Conservation (phyloP, 1,284 basidiomycete genomes). For the Ustilago trichophora region DNA sequence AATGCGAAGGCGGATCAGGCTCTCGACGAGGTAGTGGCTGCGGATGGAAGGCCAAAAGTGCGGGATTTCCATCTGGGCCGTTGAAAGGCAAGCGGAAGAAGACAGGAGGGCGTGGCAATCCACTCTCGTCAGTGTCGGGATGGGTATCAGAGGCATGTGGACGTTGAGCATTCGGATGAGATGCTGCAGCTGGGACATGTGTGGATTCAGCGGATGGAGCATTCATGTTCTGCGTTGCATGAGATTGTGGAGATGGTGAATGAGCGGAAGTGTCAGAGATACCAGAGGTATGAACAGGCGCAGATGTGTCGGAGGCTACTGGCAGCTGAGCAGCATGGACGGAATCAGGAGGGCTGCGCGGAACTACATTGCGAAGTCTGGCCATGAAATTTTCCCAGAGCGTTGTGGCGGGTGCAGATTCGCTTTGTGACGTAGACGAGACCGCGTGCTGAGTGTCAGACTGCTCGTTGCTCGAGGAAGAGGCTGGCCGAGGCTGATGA, state of each 20-base stretch:
- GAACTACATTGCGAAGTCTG: slow-evolving; percentile 21
- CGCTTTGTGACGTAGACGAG: not conserved
- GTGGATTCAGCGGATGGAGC: not conserved
- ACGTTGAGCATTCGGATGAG: not conserved
- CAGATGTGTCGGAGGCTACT: too few relatives aligned
- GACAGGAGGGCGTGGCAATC: slow-evolving; percentile 19
- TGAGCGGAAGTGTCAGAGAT: too few relatives aligned
- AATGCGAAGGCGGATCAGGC: not conserved
- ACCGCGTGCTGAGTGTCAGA: not conserved
- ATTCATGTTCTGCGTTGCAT: too few relatives aligned
- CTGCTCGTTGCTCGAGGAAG: not conserved
- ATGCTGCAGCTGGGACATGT: not conserved
- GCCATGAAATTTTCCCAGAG: slow-evolving; percentile 40
- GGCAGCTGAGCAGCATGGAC: not conserved
- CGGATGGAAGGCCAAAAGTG: slow-evolving; percentile 50
- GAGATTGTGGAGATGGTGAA: too few relatives aligned
- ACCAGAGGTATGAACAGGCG: too few relatives aligned
- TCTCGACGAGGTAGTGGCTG: slow-evolving; percentile 28
- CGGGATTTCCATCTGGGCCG: slow-evolving; percentile 40
- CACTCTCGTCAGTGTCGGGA: not conserved
- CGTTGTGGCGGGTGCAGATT: slow-evolving; percentile 9
- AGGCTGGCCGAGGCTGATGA: not conserved
- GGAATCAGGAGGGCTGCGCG: slow-evolving; percentile 1
- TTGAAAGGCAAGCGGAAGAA: slow-evolving; percentile 51
- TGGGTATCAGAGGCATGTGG: not conserved